Conservation (phyloP, 1,139 yeast genomes). For the Debaryomycetaceae sp. region DNA sequence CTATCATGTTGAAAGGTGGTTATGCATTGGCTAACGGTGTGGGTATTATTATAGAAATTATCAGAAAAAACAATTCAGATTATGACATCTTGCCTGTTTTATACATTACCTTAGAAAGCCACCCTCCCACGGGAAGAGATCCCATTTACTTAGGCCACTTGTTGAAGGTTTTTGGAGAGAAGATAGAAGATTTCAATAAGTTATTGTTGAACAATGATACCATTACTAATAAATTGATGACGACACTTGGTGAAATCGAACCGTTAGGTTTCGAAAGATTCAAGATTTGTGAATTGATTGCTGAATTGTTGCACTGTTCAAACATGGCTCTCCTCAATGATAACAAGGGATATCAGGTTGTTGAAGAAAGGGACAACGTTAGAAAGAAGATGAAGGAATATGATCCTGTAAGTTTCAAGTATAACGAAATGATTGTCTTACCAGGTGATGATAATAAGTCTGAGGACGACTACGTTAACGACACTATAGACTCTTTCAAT, state of each 20-base stretch:
- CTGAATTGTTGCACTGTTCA: conserved; percentile 92
- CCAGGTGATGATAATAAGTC: conserved; percentile 20
- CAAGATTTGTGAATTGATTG: conserved; percentile 90
- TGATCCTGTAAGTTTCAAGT: conserved; percentile 48
- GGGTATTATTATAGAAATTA: conserved; percentile 91
- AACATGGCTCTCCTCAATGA: conserved; percentile 94
- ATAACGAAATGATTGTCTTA: conserved; percentile 43
- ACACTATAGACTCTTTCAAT: conserved; percentile 50
- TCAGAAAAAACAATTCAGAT: conserved; percentile 93
- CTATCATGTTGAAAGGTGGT: conserved; percentile 89
- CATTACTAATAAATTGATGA: conserved; percentile 40
- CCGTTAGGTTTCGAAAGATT: conserved; percentile 96
- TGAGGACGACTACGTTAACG: conserved; percentile 26
- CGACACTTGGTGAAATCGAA: conserved; percentile 58
- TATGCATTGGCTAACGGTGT: conserved; percentile 93
- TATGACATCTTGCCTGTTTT: conserved; percentile 89
- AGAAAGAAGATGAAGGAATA: conserved; percentile 48
- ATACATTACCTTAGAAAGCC: conserved; percentile 82
- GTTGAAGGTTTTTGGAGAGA: conserved; percentile 73
- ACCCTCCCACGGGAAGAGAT: conserved; percentile 93
- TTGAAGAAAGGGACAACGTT: conserved; percentile 68
- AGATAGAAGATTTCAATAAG: conserved; percentile 63
- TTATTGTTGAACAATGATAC: conserved; percentile 24
- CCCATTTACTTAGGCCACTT: conserved; percentile 91
- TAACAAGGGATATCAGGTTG: conserved; percentile 75